These are phyloP conservation scores for Elymus sibiricus DNA, from an alignment of 176 grass and related monocot genomes.

Conservation along the genomic window DNA sequence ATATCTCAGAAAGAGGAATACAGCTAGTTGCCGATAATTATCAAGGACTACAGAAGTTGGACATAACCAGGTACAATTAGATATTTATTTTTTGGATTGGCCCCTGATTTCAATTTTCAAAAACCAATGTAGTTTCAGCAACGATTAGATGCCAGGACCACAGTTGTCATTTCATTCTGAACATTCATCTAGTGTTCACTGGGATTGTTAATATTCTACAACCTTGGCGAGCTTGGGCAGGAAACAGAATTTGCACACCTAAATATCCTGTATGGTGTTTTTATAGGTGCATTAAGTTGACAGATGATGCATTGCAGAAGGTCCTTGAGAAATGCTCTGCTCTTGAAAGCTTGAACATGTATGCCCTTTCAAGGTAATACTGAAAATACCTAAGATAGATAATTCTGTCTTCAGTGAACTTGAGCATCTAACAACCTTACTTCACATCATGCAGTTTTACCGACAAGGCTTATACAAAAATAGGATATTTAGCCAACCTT, in stretches of 20 bases:
- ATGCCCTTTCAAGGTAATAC: conserved; percentile 82
- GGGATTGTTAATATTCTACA: not conserved
- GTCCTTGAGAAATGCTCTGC: conserved; percentile 74
- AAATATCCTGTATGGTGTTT: not conserved
- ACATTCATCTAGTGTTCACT: not conserved
- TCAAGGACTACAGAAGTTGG: conserved; percentile 55
- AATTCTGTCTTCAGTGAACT: not conserved
- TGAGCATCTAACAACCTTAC: conserved; percentile 20
- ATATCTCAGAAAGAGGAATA: conserved; percentile 65
- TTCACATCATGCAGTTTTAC: conserved; percentile 64
- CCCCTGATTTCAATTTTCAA: not conserved
- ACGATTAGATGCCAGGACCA: not conserved
- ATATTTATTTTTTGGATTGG: not conserved
- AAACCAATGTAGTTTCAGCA: not conserved
- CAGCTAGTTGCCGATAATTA: conserved; percentile 66
- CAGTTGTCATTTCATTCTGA: not conserved
- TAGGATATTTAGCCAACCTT: conserved; percentile 67
- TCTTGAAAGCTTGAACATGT: conserved; percentile 90
- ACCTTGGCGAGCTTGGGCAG: not conserved
- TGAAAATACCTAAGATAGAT: conserved; percentile 6
- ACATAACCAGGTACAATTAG: conserved; percentile 81
- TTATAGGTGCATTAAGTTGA: conserved; percentile 87
- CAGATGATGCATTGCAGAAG: conserved; percentile 63
- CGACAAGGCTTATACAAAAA: conserved; percentile 69
- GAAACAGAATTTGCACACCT: conserved; percentile 19